These are phyloP conservation scores for Talaromyces amestolkiae DNA, from an alignment of 2,329 filamentous ascomycete genomes.

Conservation along the genomic window DNA sequence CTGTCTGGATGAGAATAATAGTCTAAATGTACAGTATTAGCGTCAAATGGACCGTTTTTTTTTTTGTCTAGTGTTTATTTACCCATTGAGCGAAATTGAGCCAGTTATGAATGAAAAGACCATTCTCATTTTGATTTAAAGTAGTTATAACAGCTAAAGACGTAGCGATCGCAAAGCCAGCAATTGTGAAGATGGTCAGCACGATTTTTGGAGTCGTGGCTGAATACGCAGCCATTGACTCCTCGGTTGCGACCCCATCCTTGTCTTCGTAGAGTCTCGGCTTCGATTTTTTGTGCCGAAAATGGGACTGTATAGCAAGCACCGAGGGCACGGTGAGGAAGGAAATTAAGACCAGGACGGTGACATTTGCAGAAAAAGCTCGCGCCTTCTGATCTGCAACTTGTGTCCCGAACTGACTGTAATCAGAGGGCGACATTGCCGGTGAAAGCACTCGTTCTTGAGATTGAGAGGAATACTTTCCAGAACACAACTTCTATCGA, in stretches of 20 bases:
- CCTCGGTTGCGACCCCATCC: slow-evolving; percentile 66
- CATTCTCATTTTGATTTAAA: slow-evolving; percentile 33
- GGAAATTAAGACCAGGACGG: slow-evolving; percentile 28
- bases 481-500: background rate
- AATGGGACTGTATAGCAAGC: slow-evolving; percentile 24
- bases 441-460: background rate
- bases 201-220: slow-evolving; percentile 56
- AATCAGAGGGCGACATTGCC: background rate
- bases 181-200: slow-evolving; percentile 54
- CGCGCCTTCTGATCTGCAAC: background rate
- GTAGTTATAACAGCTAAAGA: slow-evolving; percentile 52
- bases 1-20: background rate
- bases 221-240: slow-evolving; percentile 62
- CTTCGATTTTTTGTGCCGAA: slow-evolving; percentile 20
- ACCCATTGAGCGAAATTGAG: slow-evolving; percentile 63
- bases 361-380: slow-evolving; percentile 24
- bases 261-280: slow-evolving; percentile 60
- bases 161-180: slow-evolving; percentile 57
- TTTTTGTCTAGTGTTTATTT: slow-evolving; percentile 16
- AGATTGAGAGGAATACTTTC: background rate
- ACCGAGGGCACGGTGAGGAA: slow-evolving; percentile 29
- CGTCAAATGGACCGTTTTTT: background rate
- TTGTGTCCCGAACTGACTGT: background rate
- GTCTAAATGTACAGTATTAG: slow-evolving; percentile 8
- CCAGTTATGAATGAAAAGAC: slow-evolving; percentile 56